Percentiles rank a stretch among this genome's conserved stretches.
These are phyloP conservation scores for Tetrahymena malaccensis DNA, from an alignment of 73 alveolate species.

Conservation along the genomic window DNA sequence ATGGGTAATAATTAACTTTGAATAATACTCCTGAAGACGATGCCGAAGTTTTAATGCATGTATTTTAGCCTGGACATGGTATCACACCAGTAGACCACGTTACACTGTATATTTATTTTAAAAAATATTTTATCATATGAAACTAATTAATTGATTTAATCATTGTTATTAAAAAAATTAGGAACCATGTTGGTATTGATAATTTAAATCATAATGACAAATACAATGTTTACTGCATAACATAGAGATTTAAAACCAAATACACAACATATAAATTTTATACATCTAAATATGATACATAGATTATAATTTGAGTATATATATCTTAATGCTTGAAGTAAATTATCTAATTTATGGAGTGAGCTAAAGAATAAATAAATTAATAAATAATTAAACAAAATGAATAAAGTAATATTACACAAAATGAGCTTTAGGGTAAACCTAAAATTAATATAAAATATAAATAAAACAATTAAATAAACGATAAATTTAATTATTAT, in stretches of 20 bases:
- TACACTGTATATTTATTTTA: background rate
- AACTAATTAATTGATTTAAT: no score
- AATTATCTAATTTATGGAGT: background rate
- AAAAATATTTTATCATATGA: no score
- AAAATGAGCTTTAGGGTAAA: no score
- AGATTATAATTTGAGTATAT: background rate
- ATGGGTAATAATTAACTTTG: background rate
- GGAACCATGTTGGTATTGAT: slow-evolving; percentile 21
- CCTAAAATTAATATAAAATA: background rate
- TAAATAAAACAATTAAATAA: no score
- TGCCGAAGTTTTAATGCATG: background rate
- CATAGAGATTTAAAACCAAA: slow-evolving; percentile 37
- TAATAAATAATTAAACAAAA: no score
- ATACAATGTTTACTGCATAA: slow-evolving; percentile 25
- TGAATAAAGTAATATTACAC: background rate
- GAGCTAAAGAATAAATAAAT: background rate
- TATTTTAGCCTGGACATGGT: background rate
- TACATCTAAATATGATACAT: slow-evolving; percentile 18
- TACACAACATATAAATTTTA: slow-evolving; percentile 37
- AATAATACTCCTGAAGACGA: background rate
- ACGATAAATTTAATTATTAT: background rate
- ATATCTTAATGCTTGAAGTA: no score
- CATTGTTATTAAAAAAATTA: no score
- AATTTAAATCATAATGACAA: background rate
- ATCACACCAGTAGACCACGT: background rate